Evolutionary conservation across 495 filamentous ascomycete genomes (phyloP).

Genomic region (Trichoderma virens): DNA sequence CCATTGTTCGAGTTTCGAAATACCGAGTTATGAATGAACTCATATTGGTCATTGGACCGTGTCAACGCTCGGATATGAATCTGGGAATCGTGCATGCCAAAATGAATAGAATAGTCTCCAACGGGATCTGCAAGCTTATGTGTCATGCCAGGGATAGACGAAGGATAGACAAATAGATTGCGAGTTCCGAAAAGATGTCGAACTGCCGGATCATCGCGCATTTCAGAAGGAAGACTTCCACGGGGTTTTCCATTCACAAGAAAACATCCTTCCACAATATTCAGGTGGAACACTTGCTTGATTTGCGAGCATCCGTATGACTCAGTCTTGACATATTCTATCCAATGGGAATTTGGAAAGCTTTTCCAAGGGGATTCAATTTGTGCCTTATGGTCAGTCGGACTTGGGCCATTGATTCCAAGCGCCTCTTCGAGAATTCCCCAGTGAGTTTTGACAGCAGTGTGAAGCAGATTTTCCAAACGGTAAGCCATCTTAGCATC

Average conservation of each 20-base stretch:
- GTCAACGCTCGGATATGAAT: constrained; percentile 31
- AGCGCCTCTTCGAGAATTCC: neutral
- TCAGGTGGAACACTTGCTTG: neutral
- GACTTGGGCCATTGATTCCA: neutral
- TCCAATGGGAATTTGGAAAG: neutral
- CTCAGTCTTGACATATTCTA: neutral
- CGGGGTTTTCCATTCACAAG: neutral
- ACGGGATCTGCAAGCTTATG: neutral
- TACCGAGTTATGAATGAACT: constrained; percentile 22
- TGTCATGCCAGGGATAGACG: neutral
- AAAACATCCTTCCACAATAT: neutral
- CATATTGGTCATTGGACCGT: constrained; percentile 20
- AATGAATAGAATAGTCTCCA: constrained; percentile 26
- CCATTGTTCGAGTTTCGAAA: constrained; percentile 18
- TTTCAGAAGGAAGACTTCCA: neutral
- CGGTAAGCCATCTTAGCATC: neutral
- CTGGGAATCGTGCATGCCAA: constrained; percentile 31
- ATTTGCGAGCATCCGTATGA: neutral
- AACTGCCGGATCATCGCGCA: neutral
- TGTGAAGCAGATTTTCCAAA: neutral
- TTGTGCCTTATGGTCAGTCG: neutral
- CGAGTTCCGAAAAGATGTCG: neutral
- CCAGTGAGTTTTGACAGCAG: neutral
- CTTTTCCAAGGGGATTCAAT: neutral
- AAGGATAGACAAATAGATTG: neutral